Evolutionary conservation across 2,329 filamentous ascomycete genomes (phyloP), one percentile per base, ranked within the genome.

Genomic region (Eutypa lata): DNA sequence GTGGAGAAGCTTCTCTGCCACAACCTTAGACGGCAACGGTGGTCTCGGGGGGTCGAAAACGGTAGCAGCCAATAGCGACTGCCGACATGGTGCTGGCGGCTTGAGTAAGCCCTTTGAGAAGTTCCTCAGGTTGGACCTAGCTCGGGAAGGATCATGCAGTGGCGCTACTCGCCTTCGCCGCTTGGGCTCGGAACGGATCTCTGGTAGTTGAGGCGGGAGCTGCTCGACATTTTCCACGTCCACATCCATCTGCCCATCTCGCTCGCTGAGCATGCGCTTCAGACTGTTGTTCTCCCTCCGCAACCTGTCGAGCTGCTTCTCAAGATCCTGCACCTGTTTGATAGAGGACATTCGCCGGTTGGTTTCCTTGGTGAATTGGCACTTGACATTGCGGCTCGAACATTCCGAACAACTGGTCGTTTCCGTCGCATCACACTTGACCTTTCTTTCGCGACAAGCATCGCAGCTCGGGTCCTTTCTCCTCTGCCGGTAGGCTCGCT

Each of bases 301-400:
- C 40, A 94, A 81, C 49, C 87, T 82, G 46, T 88, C 83, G 64
- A 97, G 83, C 71, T 97, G 92, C 71, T 91, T 94, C 73, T 97
- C 93, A 24, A 99, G 79, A 69, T 99, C 94, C 72, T 97, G 94
- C 13, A 97, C 90, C 76, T 97, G 94, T 82, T 97, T 99, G 74
- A 97, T 97, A 1, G 93, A 97, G 18, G 94, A 97, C 94, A 99
- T 99, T 57, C 94, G 86, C 54, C 94, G 83, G 70, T 99, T 99
- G 13, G 94, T 99, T 73, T 99, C 94, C 74, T 99, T 99, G 48
- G 94, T 99, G 69, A 99, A 99, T 67, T 97, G 93, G 68, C 94
- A 99, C 71, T 95, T 96, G 59, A 97, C 93, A 68, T 93, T 95
- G 59, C 94, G 87, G 69, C 92, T 97, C 4, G 91, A 94, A 74